These are phyloP conservation scores for Syzygium grande DNA, from an alignment of 345 rosid species.

Conservation along the genomic window DNA sequence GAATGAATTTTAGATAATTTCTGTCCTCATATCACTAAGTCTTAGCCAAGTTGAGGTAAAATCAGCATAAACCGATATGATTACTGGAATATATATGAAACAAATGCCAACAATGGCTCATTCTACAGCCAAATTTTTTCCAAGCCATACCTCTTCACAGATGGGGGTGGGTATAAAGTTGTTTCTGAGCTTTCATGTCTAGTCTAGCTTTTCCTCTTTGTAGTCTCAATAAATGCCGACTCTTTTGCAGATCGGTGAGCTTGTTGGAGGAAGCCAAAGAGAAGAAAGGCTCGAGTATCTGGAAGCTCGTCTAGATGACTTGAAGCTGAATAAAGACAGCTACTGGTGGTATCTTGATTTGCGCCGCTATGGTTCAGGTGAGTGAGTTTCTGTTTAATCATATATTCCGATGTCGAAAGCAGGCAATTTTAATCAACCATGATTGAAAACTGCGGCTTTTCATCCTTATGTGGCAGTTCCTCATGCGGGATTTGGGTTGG, in stretches of 20 bases:
- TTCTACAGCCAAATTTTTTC: not conserved
- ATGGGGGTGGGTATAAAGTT: not conserved
- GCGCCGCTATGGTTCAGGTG: constrained; percentile 96
- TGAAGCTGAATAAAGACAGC: constrained; percentile 73
- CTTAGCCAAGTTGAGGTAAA: not conserved
- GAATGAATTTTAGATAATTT: not conserved
- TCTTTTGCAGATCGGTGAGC: constrained; percentile 70
- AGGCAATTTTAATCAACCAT: not conserved
- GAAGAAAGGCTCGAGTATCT: constrained; percentile 85
- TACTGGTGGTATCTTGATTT: constrained; percentile 99
- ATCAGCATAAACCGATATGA: not conserved
- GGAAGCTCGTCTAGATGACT: constrained; percentile 71
- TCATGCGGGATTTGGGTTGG: constrained; percentile 93
- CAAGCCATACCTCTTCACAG: not conserved
- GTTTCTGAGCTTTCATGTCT: not conserved
- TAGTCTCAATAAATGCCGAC: not conserved
- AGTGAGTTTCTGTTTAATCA: not conserved
- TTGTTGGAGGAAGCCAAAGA: constrained; percentile 98
- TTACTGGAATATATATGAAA: not conserved
- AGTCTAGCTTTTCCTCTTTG: not conserved
- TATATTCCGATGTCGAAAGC: not conserved
- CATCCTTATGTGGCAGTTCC: constrained; percentile 52
- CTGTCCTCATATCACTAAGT: not conserved
- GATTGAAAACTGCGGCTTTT: not conserved
- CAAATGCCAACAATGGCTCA: not conserved